These are phyloP conservation scores for Globisporangium solare DNA, from an alignment of 352 stramenopile species.

Conservation along the genomic window DNA sequence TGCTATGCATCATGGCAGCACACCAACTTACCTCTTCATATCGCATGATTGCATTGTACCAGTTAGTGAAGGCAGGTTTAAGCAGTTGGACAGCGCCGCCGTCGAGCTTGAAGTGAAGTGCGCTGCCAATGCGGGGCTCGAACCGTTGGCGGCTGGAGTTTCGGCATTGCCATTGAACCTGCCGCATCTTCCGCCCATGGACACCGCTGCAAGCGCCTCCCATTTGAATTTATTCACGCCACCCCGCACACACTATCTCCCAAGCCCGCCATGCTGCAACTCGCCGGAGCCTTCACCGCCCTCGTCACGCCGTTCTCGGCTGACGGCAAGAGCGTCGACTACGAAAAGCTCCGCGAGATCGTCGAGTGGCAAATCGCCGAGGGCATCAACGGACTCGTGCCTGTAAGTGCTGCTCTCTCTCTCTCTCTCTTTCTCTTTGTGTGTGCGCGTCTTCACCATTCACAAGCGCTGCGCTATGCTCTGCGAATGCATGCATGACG, in stretches of 20 bases:
- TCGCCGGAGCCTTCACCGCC: conserved; percentile 88
- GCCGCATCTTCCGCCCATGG: neutral
- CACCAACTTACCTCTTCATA: no score
- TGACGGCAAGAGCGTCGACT: conserved; percentile 90
- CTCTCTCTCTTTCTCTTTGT: no score
- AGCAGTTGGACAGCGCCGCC: neutral
- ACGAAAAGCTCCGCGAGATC: conserved; percentile 89
- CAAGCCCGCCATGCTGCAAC: conserved; percentile 39
- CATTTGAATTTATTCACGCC: neutral
- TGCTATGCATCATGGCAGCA: no score
- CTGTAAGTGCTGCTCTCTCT: conserved; percentile 37
- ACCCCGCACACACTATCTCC: conserved; percentile 5
- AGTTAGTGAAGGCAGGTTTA: neutral
- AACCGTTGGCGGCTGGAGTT: neutral
- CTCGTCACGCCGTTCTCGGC: conserved; percentile 96
- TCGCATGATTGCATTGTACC: neutral
- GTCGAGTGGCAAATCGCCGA: conserved; percentile 91
- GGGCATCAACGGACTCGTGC: conserved; percentile 95
- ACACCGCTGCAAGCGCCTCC: neutral
- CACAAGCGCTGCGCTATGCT: no score
- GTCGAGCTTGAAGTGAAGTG: conserved; percentile 8
- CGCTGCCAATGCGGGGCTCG: conserved; percentile 1
- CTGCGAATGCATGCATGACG: no score
- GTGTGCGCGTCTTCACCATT: neutral
- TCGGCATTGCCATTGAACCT: neutral